Evolutionary conservation across 1,284 basidiomycete genomes (phyloP).

Genomic region (Ustilago loliicola): DNA sequence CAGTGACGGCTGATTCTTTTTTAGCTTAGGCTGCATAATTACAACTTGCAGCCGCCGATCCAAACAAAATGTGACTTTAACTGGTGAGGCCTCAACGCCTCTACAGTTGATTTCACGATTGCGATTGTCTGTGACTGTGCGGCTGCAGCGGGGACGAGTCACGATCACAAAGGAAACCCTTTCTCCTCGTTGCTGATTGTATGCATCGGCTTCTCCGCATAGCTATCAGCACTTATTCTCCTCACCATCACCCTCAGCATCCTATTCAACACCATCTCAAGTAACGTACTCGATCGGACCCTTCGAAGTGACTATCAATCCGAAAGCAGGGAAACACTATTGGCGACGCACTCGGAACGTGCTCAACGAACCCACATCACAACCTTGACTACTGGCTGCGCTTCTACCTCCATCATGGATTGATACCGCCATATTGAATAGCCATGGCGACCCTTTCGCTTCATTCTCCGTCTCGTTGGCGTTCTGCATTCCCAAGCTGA

Average conservation of each 20-base stretch:
- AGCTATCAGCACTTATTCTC: background rate
- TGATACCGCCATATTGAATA: background rate
- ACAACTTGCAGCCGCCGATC: background rate
- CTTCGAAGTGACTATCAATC: too few species aligned
- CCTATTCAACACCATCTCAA: background rate
- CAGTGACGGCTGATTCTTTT: background rate
- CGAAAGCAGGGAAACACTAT: too few species aligned
- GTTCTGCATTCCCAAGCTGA: background rate
- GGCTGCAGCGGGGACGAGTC: background rate
- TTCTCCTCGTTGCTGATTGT: constrained; percentile 2
- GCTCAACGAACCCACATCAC: background rate
- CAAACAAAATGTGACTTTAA: background rate
- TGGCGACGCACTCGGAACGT: too few species aligned
- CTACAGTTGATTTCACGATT: background rate
- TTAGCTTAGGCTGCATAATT: background rate
- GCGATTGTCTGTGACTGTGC: background rate
- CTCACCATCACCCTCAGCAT: background rate
- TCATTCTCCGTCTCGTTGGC: background rate
- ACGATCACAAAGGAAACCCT: background rate
- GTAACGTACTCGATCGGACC: background rate
- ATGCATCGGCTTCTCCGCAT: constrained; percentile 2
- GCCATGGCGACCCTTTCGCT: background rate
- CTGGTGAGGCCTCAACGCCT: background rate
- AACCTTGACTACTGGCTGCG: background rate
- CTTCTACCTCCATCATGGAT: background rate